A percentile compares a stretch with the other conserved stretches of the same genome.
Conservation (phyloP, 177 flowering plant species). For the Vitis hybrid region DNA sequence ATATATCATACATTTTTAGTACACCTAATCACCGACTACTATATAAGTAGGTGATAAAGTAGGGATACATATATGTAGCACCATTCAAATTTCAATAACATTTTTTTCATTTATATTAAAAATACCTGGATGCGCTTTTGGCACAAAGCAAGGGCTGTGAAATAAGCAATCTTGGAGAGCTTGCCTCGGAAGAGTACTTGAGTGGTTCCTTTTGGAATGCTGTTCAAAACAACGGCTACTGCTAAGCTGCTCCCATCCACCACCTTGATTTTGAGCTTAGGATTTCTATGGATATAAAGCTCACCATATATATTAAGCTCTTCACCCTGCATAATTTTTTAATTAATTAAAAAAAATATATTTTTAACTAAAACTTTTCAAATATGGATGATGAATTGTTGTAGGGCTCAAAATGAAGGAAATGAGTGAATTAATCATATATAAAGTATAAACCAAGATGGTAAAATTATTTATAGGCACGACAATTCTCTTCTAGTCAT, state of each 20-base stretch:
- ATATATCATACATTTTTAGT: too few species aligned
- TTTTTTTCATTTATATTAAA: not conserved
- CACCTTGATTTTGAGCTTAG: constrained; percentile 47
- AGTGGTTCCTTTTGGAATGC: constrained; percentile 53
- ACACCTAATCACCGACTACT: too few species aligned
- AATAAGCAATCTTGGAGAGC: constrained; percentile 44
- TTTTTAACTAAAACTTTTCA: not conserved
- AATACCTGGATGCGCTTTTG: constrained; percentile 50
- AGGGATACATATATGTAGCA: too few species aligned
- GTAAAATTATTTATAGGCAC: too few species aligned
- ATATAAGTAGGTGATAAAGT: too few species aligned
- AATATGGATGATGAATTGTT: not conserved
- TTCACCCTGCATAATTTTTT: constrained; percentile 36
- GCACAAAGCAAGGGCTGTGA: constrained; percentile 43
- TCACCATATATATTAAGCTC: constrained; percentile 59
- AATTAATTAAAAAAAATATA: not conserved
- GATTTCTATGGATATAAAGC: constrained; percentile 41
- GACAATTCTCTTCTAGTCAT: too few species aligned
- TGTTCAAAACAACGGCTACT: constrained; percentile 53
- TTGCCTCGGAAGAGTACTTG: constrained; percentile 54
- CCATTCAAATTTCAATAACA: not conserved
- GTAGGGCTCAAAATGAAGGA: too few species aligned
- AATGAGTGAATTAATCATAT: too few species aligned
- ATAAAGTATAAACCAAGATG: too few species aligned
- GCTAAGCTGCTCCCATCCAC: constrained; percentile 80